These are phyloP conservation scores for Bidens hawaiensis DNA, from an alignment of 140 eudicot species.

Conservation along the genomic window DNA sequence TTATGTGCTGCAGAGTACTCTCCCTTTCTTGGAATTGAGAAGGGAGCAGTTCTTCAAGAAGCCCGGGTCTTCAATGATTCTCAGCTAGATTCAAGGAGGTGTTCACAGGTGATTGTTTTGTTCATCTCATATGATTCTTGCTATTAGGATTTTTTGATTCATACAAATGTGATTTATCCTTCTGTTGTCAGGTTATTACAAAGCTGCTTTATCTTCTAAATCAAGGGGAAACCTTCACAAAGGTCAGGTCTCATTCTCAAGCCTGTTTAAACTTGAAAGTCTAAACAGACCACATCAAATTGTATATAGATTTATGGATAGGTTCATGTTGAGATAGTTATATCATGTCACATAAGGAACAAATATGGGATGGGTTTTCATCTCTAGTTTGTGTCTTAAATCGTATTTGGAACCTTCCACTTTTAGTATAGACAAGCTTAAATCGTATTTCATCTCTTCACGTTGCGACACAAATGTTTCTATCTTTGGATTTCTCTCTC, in stretches of 20 bases:
- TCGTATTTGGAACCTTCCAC: no score
- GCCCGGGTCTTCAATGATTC: no score
- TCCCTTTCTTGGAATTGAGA: no score
- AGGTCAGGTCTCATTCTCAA: constrained; percentile 37
- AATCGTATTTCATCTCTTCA: no score
- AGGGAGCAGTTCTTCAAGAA: no score
- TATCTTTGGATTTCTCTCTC: no score
- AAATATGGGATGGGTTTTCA: no score
- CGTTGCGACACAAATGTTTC: no score
- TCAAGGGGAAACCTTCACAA: constrained; percentile 89
- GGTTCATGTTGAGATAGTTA: constrained; percentile 5
- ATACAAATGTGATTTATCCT: background rate
- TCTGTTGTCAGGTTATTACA: constrained; percentile 68
- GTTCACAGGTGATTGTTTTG: constrained; percentile 56
- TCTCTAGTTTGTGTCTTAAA: no score
- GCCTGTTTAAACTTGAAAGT: background rate
- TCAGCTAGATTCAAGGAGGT: no score
- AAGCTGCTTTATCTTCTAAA: constrained; percentile 89
- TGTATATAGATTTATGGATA: background rate
- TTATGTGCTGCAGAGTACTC: no score
- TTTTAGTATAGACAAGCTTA: no score
- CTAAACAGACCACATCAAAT: constrained; percentile 1
- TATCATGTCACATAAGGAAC: background rate
- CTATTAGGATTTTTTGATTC: background rate
- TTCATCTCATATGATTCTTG: background rate